Percentiles rank a stretch among this genome's conserved stretches.
Evolutionary conservation across 306 rosid genomes (phyloP).

Genomic region (Urtica urens): DNA sequence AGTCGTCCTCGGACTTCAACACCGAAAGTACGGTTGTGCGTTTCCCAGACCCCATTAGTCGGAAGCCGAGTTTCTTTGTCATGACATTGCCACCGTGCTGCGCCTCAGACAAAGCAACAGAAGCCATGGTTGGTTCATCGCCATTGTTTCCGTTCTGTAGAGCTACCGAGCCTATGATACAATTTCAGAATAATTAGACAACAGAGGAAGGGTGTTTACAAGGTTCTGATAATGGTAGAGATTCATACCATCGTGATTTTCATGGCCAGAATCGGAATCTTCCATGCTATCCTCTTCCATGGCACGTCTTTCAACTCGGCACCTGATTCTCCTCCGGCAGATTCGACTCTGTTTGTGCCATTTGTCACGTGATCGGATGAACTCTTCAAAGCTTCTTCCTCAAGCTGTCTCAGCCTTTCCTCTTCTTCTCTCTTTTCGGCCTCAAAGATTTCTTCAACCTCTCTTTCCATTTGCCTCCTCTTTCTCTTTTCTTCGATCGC

Average conservation of each 20-base stretch:
- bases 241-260: constrained; percentile 43
- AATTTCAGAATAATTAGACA: constrained; percentile 21
- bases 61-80: constrained; percentile 83
- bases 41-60: constrained; percentile 91
- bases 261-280: constrained; percentile 36
- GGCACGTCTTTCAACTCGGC: constrained; percentile 31
- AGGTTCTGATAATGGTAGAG: not conserved
- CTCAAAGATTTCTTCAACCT: constrained; percentile 85
- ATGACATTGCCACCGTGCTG: constrained; percentile 56
- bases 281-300: constrained; percentile 30
- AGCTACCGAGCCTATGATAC: constrained; percentile 39
- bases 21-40: constrained; percentile 82
- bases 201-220: not conserved
- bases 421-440: constrained; percentile 63
- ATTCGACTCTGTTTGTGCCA: constrained; percentile 27
- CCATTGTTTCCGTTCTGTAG: constrained; percentile 30
- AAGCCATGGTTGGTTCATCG: constrained; percentile 42
- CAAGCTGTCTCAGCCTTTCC: constrained; percentile 51
- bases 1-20: no score
- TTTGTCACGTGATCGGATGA: constrained; percentile 29
- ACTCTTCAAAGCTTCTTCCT: constrained; percentile 48
- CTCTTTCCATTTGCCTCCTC: constrained; percentile 76
- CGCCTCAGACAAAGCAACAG: constrained; percentile 42
- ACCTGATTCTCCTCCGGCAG: constrained; percentile 32
- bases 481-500: constrained; percentile 80